Base-by-base conservation (phyloP, 2,329 filamentous ascomycete species). In the Fusarium globosum region DNA sequence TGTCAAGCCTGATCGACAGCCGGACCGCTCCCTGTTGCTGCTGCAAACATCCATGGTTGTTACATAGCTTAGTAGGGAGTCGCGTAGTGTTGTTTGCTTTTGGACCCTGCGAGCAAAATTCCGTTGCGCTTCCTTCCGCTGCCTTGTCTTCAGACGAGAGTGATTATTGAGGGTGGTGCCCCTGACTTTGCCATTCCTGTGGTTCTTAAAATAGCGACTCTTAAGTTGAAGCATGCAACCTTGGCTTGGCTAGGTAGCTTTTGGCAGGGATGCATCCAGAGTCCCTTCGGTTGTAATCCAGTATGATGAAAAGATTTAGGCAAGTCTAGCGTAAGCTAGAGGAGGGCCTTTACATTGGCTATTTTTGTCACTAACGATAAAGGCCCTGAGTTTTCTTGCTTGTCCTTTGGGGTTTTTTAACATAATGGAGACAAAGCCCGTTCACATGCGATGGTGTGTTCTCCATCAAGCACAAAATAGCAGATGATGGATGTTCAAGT, bases 151-250 rank as follows among this genome's bases (percentile, higher is more conserved):
- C 48, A 62, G 60, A 48, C 70, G 48, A 61, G 62, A 46, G 49
- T 57, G 64, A 42, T 72, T 65, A 55, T 71, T 72, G 55, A 70
- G 63, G 76, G 75, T 73, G 75, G 72, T 77, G 56, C 75, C 76
- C 77, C 77, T 78, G 74, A 76, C 76, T 78, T 78, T 78, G 74
- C 75, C 76, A 64, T 75, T 65, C 30, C 70, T 70, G 68, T 70
- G 60, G 42, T 53, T 68, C 75, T 69, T 78, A 78, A 76, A 78
- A 78, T 78, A 78, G 77, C 48, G 38, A 68, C 38, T 58, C 42
- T 48, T 36, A n/a, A 36, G 62, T 60, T 60, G 28, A 58, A 18
- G 41, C 52, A 65, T 49, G 60, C 59, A 59, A 26, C 41, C 39
- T 72, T 69, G 49, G 53, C 55, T 72, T 69, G 52, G 57, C 49